Base-by-base conservation (phyloP, 2,329 filamentous ascomycete genomes). In the Chaetomiaceae sp. region DNA sequence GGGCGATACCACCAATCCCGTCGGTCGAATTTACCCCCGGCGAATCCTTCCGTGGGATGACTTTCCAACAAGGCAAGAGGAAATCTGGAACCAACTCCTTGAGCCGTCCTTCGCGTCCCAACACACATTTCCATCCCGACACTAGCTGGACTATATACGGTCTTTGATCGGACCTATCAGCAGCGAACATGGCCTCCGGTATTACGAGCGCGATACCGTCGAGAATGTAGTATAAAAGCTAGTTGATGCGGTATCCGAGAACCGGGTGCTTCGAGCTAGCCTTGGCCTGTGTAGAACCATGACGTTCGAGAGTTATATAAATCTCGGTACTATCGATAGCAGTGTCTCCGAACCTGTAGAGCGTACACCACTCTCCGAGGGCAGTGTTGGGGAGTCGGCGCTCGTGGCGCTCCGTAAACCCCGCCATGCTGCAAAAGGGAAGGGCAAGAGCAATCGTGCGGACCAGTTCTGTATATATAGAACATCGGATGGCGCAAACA, bases 301-400 rank as follows among this genome's bases (percentile, higher is more conserved):
- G 20, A 67, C 64, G 2, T 73, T 73, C 41, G 62, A 71, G 53
- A 71, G 65, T 58, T 63, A 71, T 44, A 69, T 63, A 2, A 71
- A 70, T 48, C 61, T 69, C 14, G 62, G 66, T 3, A 30, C 25
- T 33, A 54, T 36, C 29, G 59, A 65, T 13, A 48, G 65, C 42
- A 51, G 38, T 44, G 42, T 66, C 16, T 64, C 63, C 25, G 40
- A 62, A 29, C 56, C 62, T 10, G 23, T 65, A 21, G 61, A 68
- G 33, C 40, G 58, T 13, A 58, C 66, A 52, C 59, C 62, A 16
- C 32, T 64, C 13, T 53, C 27, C 51, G 32, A 36, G 32, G 37
- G 27, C 43, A 53, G 48, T 32, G 51, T 43, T 14, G 30, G 51
- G n/a, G 51, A 23, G 45, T 48, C 49, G 8, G 47, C 51, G 21